These are phyloP conservation scores for Neonectria sp. DNA, from an alignment of 2,329 filamentous ascomycete genomes.

Conservation along the genomic window DNA sequence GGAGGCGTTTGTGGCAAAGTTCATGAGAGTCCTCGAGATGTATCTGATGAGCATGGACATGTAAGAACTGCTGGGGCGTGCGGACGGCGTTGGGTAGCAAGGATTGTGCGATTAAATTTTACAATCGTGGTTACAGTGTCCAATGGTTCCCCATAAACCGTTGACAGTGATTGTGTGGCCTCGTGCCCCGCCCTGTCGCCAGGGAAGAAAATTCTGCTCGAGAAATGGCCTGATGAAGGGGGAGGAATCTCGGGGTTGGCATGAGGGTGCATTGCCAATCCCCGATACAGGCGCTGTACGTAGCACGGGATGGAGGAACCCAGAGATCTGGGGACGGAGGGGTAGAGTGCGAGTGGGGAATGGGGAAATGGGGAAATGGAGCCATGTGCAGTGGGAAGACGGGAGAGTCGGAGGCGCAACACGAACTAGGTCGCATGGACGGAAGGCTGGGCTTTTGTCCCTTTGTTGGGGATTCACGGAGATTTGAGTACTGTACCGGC, in stretches of 20 bases:
- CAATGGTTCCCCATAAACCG: not conserved
- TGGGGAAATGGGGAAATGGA: conserved; percentile 43
- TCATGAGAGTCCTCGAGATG: conserved; percentile 97
- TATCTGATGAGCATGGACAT: conserved; percentile 89
- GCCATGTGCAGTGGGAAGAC: conserved; percentile 16
- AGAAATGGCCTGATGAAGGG: conserved; percentile 19
- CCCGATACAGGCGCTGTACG: conserved; percentile 7
- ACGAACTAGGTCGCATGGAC: conserved; percentile 2
- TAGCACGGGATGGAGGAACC: conserved; percentile 21
- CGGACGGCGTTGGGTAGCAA: conserved; percentile 45
- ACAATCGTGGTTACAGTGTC: conserved; percentile 17
- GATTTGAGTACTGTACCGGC: not conserved
- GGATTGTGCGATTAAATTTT: conserved; percentile 29
- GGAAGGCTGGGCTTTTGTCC: conserved; percentile 6
- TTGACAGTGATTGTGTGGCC: not conserved
- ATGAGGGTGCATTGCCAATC: conserved; percentile 31
- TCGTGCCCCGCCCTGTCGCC: conserved; percentile 8
- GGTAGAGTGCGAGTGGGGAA: conserved; percentile 32
- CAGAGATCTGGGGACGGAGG: conserved; percentile 27
- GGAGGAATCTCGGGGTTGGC: conserved; percentile 18
- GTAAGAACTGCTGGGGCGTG: conserved; percentile 52
- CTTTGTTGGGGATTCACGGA: not conserved
- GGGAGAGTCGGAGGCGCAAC: conserved; percentile 10
- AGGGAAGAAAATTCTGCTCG: conserved; percentile 3
- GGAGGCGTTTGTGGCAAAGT: conserved; percentile 98